phyloP scores from a whole-genome alignment of 176 grass and related monocot genomes.

The Elymus sibiricus region DNA sequence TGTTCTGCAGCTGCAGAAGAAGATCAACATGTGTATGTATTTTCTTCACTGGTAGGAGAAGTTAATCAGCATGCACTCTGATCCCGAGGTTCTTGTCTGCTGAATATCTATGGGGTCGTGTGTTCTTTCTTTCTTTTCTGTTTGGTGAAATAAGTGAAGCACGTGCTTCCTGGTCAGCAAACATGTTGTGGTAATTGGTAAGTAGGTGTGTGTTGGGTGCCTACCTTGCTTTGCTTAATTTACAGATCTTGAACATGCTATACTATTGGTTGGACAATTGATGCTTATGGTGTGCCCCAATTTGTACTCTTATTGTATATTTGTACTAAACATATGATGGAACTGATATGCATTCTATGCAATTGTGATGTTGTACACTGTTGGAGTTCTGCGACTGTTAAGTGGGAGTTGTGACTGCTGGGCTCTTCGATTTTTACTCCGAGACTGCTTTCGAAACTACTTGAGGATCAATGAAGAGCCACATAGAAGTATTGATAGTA shows the following conservation, averaged over 20 bases:
- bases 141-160: neutral
- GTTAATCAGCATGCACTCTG: slow-evolving; percentile 15
- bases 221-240: neutral
- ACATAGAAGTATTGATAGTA: too few relatives aligned
- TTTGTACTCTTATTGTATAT: neutral
- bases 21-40: slow-evolving; percentile 76
- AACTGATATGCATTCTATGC: neutral
- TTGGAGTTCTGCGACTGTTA: neutral
- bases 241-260: neutral
- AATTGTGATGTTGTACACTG: neutral
- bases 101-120: too few relatives aligned
- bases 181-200: neutral
- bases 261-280: neutral
- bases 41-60: slow-evolving; percentile 79
- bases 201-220: neutral
- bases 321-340: neutral
- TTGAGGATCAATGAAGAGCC: too few relatives aligned
- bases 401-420: too few relatives aligned
- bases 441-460: too few relatives aligned
- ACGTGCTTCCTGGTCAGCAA: neutral
- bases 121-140: neutral
- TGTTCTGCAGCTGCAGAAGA: slow-evolving; percentile 81
- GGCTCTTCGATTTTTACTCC: too few relatives aligned
- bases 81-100: neutral
- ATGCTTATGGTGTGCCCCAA: neutral